Evolutionary conservation across 1,284 basidiomycete genomes (phyloP).

Genomic region (Malassezia obtusa): DNA sequence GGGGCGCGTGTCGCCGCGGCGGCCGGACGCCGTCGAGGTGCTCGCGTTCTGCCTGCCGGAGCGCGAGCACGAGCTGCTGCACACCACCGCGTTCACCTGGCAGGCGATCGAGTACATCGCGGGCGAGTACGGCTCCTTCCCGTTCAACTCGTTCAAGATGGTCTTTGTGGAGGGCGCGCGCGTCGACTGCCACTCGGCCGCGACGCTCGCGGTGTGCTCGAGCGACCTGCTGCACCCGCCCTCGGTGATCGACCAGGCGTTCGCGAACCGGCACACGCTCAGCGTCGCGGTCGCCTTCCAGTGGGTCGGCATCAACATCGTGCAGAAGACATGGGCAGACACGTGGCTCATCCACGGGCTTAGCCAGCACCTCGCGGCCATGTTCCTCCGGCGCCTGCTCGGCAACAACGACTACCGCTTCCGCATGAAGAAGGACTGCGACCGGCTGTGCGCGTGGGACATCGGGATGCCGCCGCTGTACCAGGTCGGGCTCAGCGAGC

Average conservation of each 20-base stretch:
- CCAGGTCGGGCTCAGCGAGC: conserved; percentile 70
- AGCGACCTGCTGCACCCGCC: conserved; percentile 77
- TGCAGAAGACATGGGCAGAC: conserved; percentile 87
- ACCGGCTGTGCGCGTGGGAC: conserved; percentile 80
- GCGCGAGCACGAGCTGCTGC: conserved; percentile 60
- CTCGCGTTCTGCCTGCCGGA: conserved; percentile 88
- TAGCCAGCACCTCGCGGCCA: conserved; percentile 76
- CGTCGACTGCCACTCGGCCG: conserved; percentile 62
- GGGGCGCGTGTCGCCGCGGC: conserved; percentile 19
- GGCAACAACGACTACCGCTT: conserved; percentile 98
- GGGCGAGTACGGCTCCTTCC: conserved; percentile 88
- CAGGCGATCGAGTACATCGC: conserved; percentile 84
- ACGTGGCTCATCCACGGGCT: conserved; percentile 92
- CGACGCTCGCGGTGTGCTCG: conserved; percentile 71
- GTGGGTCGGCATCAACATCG: conserved; percentile 95
- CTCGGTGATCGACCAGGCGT: conserved; percentile 82
- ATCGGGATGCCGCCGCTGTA: conserved; percentile 84
- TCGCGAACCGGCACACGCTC: conserved; percentile 77
- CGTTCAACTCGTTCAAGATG: conserved; percentile 80
- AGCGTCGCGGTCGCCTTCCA: conserved; percentile 76
- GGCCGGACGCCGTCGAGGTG: conserved; percentile 53
- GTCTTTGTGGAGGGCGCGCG: conserved; percentile 84
- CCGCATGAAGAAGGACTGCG: conserved; percentile 88
- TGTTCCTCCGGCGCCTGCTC: conserved; percentile 75
- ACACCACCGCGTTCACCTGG: conserved; percentile 65